These are phyloP conservation scores for Saccharum officinarum DNA, from an alignment of 176 grass and related monocot genomes.

Conservation along the genomic window DNA sequence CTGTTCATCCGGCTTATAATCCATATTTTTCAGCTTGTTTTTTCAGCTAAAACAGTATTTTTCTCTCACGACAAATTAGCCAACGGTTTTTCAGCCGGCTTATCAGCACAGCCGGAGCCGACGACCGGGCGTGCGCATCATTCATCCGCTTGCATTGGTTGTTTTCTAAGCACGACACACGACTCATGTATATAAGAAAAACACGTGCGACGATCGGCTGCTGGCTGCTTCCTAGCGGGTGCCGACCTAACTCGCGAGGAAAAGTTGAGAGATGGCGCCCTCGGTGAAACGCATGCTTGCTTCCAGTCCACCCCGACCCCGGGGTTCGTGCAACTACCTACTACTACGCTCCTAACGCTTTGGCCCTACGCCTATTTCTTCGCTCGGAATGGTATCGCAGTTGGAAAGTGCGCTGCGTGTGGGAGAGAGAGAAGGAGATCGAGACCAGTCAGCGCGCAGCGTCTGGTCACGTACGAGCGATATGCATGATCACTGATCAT, in stretches of 20 bases:
- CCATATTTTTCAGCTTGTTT: no score
- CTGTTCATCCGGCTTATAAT: no score
- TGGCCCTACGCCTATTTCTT: not conserved
- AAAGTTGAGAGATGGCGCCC: not conserved
- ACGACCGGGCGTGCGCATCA: not conserved
- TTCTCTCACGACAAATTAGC: no score
- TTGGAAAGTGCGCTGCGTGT: no score
- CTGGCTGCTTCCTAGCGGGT: not conserved
- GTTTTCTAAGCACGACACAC: not conserved
- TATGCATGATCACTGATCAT: not conserved
- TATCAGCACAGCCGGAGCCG: no score
- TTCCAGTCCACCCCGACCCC: not conserved
- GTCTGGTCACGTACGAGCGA: conserved; percentile 24
- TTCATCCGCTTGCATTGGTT: not conserved
- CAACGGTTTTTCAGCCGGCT: no score
- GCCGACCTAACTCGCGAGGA: not conserved
- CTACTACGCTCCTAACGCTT: not conserved
- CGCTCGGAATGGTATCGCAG: not conserved
- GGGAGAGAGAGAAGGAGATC: not conserved
- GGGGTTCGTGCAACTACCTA: not conserved
- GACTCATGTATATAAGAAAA: not conserved
- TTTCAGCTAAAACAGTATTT: no score
- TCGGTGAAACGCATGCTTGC: not conserved
- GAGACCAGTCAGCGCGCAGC: not conserved
- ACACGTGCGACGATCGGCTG: not conserved